These are phyloP conservation scores for Antitrichia curtipendula DNA, from an alignment of 225 moss, liverwort and hornwort species.

Conservation along the genomic window DNA sequence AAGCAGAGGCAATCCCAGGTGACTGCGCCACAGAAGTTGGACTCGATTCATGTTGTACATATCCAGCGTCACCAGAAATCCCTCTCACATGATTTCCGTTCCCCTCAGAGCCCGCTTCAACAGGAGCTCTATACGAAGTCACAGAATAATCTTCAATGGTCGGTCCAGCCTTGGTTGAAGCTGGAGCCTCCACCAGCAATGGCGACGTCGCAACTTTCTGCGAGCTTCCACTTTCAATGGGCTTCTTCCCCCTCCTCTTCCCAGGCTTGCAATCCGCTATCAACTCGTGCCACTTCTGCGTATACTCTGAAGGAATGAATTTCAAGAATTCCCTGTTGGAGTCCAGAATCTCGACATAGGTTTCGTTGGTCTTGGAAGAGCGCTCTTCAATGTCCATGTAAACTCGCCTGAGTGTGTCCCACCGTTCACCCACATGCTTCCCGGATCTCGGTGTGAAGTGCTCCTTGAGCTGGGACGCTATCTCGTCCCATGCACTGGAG, in stretches of 20 bases:
- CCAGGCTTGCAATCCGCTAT: slow-evolving; percentile 46
- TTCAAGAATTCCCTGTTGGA: slow-evolving; percentile 16
- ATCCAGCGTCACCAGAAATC: not conserved
- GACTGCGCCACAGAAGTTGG: not conserved
- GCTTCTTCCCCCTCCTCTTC: slow-evolving; percentile 28
- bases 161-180: not conserved
- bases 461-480: slow-evolving; percentile 18
- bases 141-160: not conserved
- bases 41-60: not conserved
- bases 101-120: not conserved
- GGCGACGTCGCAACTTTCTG: not conserved
- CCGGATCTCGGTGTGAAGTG: slow-evolving; percentile 14
- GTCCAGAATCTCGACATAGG: slow-evolving; percentile 15
- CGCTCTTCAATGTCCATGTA: slow-evolving; percentile 42
- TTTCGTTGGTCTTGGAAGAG: slow-evolving; percentile 3
- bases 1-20: slow-evolving; percentile 18
- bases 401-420: slow-evolving; percentile 41
- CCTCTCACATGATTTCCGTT: not conserved
- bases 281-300: slow-evolving; percentile 30
- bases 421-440: slow-evolving; percentile 40
- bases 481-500: slow-evolving; percentile 41
- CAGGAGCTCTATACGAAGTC: not conserved
- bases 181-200: not conserved
- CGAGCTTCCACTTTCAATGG: not conserved
- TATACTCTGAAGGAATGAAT: slow-evolving; percentile 32